Conservation (phyloP, 139 green algal species). For the Chlamydomonas asymmetrica region DNA sequence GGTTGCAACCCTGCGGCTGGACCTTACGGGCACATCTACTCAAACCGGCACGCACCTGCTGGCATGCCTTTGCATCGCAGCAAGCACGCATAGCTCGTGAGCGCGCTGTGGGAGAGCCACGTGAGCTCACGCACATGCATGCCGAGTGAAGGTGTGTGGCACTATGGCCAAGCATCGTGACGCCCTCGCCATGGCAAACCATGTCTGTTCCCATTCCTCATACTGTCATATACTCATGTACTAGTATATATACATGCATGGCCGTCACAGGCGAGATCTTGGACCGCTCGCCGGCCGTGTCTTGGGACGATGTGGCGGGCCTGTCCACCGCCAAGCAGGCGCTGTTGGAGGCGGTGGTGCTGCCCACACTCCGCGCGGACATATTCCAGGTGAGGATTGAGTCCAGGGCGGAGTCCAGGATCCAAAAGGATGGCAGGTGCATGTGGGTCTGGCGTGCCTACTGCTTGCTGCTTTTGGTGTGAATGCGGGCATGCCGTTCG, state of each 20-base stretch:
- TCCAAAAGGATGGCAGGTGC: too few relatives aligned
- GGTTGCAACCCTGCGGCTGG: too few relatives aligned
- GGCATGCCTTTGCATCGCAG: too few relatives aligned
- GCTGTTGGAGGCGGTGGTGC: constrained; percentile 78
- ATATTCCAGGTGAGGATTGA: constrained; percentile 41
- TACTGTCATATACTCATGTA: not conserved
- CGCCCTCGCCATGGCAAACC: not conserved
- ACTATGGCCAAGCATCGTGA: not conserved
- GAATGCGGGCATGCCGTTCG: too few relatives aligned
- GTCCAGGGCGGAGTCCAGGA: too few relatives aligned
- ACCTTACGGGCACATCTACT: too few relatives aligned
- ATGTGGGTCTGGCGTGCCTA: too few relatives aligned
- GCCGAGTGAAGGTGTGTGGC: not conserved
- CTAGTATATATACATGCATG: constrained; percentile 14
- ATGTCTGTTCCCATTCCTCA: not conserved
- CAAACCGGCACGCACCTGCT: too few relatives aligned
- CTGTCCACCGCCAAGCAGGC: constrained; percentile 70
- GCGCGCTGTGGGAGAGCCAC: not conserved
- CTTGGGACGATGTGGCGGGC: constrained; percentile 75
- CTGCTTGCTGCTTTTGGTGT: too few relatives aligned
- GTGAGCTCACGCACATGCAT: not conserved
- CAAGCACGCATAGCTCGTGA: not conserved
- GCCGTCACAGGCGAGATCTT: constrained; percentile 69
- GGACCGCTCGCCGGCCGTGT: constrained; percentile 50
- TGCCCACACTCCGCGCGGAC: constrained; percentile 65